phyloP scores from a whole-genome alignment of 2,329 filamentous ascomycete genomes.

The Achaetomium macrosporum region DNA sequence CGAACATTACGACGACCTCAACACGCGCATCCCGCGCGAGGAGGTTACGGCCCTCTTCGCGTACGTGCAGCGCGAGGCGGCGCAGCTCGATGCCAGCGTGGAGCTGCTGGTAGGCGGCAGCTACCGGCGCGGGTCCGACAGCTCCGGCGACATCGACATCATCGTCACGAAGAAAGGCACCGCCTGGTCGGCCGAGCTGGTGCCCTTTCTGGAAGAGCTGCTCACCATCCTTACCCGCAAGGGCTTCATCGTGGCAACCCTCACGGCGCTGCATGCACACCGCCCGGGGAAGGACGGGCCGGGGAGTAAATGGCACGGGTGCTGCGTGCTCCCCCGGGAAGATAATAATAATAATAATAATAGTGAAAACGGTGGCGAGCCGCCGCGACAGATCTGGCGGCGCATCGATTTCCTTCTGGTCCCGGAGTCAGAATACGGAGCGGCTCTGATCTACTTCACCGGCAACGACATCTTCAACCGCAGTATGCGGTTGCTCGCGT shows the following conservation, averaged over 20 bases:
- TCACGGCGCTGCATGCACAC: constrained; percentile 48
- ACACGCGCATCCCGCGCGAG: constrained; percentile 66
- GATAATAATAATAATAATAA: not conserved
- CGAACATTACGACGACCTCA: constrained; percentile 74
- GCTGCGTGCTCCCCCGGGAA: constrained; percentile 60
- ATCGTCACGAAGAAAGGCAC: constrained; percentile 68
- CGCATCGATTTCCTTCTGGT: constrained; percentile 82
- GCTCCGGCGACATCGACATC: constrained; percentile 78
- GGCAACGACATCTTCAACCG: constrained; percentile 94
- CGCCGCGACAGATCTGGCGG: constrained; percentile 53
- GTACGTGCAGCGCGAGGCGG: constrained; percentile 55
- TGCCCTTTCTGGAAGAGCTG: constrained; percentile 56
- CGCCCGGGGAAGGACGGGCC: constrained; percentile 35
- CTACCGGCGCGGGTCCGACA: constrained; percentile 70
- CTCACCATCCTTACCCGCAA: constrained; percentile 53
- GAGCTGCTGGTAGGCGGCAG: constrained; percentile 75
- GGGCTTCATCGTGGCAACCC: constrained; percentile 62
- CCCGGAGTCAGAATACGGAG: constrained; percentile 71
- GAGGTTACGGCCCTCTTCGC: constrained; percentile 68
- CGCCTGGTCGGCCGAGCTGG: constrained; percentile 47
- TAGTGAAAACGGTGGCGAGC: constrained; percentile 23
- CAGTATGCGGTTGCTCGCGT: constrained; percentile 68
- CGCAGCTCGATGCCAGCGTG: constrained; percentile 55
- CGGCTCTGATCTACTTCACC: constrained; percentile 89
- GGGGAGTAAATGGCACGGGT: constrained; percentile 84